Percentiles rank a stretch among this genome's conserved stretches.
Conservation (phyloP, 768 basidiomycete genomes). For the Mycena vulgaris region DNA sequence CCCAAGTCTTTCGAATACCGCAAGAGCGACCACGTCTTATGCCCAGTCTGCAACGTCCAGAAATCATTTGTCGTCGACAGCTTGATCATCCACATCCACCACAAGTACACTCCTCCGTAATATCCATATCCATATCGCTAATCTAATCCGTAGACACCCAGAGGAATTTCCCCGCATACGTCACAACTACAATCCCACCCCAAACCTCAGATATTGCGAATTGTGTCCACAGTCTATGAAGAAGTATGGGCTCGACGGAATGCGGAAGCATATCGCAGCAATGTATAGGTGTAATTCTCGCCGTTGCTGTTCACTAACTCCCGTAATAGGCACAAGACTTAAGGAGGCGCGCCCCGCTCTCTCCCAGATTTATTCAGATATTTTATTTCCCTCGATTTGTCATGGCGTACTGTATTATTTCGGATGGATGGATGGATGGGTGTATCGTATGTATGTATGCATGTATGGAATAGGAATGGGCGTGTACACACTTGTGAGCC, state of each 20-base stretch:
- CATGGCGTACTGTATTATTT: too few species aligned
- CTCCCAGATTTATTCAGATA: too few species aligned
- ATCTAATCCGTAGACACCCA: conserved; percentile 3
- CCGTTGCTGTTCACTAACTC: background rate
- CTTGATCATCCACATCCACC: conserved; percentile 10
- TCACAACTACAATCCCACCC: background rate
- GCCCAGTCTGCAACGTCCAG: conserved; percentile 1
- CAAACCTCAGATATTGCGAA: conserved; percentile 1
- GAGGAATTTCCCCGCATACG: background rate
- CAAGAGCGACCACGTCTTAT: conserved; percentile 1
- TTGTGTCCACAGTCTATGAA: conserved; percentile 12
- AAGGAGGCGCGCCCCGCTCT: background rate
- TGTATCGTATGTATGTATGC: too few species aligned
- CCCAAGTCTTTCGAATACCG: conserved; percentile 1
- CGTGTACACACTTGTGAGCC: too few species aligned
- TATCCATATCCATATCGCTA: background rate
- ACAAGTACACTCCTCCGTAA: conserved; percentile 1
- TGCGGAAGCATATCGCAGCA: background rate
- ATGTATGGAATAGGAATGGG: too few species aligned
- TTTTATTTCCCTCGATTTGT: too few species aligned
- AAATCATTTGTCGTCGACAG: background rate
- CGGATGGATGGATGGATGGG: too few species aligned
- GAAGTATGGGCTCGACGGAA: background rate
- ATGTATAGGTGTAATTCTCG: background rate
- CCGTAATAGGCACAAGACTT: background rate